Evolutionary conservation across 768 basidiomycete species (phyloP), one percentile per base, ranked within the genome.

Genomic region (Guyanaporus albipodus): DNA sequence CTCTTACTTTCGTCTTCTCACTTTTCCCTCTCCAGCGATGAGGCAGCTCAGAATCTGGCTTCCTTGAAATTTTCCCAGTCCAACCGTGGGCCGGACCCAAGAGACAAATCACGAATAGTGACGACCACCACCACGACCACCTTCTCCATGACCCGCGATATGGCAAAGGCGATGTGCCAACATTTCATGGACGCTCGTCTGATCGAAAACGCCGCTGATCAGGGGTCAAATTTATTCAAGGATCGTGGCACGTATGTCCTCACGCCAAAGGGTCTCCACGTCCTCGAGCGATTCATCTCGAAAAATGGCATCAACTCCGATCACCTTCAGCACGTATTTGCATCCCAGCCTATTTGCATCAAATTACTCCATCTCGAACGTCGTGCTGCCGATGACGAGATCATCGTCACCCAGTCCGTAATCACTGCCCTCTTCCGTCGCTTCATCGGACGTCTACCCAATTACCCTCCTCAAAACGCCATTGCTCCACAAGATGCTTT

Each of bases 111-210:
- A 68, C 87, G 96, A 63, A 91, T 99, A 69, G 88, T 99, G 64
- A 99, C 96, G 61, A 99, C 96, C 1, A 99, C 96, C 0, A 99
- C 96, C 6, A 98, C 96, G 6, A 99, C 96, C 34, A 99, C 96
- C 27, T 99, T 99, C 73, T 92, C 92, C 52, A 98, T 99, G 96
- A 91, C 92, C 56, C 87, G 96, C 58, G 96, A 99, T 36, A 98
- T 99, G 90, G 96, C 96, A 53, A 98, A 97, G 73, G 92, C 91
- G 27, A 98, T 99, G 86, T 90, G 91, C 72, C 96, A 99, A 70
- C 93, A 98, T 66, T 98, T 98, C 64, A 96, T 99, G 91, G 96
- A 98, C 57, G 93, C 96, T 48, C 90, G 93, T 54, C 77, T 98
- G 52, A 93, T 98, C 55, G 94, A 97, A 70, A 97, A 97, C 64